phyloP scores from a whole-genome alignment of 106 monocot species.

The Platanthera zijinensis region DNA sequence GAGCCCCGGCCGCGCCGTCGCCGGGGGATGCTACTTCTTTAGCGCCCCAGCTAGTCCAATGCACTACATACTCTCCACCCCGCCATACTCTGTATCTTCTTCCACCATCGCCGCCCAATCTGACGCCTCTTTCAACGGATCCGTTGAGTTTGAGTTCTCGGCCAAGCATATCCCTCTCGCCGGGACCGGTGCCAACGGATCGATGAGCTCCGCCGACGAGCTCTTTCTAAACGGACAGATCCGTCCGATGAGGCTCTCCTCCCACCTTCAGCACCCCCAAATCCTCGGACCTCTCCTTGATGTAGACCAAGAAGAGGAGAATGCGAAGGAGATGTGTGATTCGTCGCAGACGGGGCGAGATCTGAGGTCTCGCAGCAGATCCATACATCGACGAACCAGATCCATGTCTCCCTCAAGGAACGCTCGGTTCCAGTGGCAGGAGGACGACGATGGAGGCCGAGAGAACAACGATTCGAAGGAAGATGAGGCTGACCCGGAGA shows the following conservation, averaged over 20 bases:
- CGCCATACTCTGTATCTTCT: conserved; percentile 8
- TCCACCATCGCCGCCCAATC: background rate
- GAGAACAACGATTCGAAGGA: background rate
- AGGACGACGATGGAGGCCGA: conserved; percentile 21
- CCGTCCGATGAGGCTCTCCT: conserved; percentile 62
- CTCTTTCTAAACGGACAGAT: conserved; percentile 78
- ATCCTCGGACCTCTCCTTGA: conserved; percentile 39
- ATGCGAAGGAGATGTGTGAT: conserved; percentile 8
- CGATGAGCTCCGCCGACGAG: conserved; percentile 81
- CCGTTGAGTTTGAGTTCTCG: conserved; percentile 47
- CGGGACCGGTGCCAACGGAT: conserved; percentile 13
- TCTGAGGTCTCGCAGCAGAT: conserved; percentile 58
- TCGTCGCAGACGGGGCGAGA: conserved; percentile 36
- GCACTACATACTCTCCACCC: conserved; percentile 39
- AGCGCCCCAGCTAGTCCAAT: conserved; percentile 68
- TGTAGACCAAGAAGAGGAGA: conserved; percentile 39
- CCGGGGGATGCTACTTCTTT: conserved; percentile 34
- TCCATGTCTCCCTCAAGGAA: conserved; percentile 82
- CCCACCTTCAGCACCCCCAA: conserved; percentile 49
- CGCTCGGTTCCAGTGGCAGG: conserved; percentile 30
- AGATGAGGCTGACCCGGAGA: conserved; percentile 18
- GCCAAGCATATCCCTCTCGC: conserved; percentile 3
- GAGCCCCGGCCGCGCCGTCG: conserved; percentile 32
- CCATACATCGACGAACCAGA: conserved; percentile 69
- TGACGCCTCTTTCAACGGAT: conserved; percentile 7